Evolutionary conservation across 176 grass and related monocot species (phyloP).

Genomic region (Oryza rufipogon): DNA sequence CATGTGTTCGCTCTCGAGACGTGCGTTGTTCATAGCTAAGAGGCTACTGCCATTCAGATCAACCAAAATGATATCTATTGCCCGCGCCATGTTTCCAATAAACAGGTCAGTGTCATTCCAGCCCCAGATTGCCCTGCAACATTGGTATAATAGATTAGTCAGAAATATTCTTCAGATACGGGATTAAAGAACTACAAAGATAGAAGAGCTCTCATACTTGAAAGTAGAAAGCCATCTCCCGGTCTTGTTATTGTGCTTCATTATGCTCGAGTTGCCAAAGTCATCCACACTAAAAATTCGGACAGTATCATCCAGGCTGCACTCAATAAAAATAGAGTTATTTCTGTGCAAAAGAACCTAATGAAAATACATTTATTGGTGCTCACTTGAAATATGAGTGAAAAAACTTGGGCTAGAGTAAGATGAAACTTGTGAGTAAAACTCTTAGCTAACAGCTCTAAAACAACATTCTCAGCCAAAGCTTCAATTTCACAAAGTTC

Average conservation of each 20-base stretch:
- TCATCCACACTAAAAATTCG: conserved; percentile 41
- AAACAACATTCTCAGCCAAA: not conserved
- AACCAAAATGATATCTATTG: conserved; percentile 55
- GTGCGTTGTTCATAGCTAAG: not conserved
- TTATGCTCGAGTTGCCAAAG: conserved; percentile 15
- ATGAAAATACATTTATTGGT: not conserved
- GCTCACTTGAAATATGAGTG: not conserved
- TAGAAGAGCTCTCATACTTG: conserved; percentile 47
- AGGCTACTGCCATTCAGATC: not conserved
- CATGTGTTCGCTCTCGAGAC: conserved; percentile 54
- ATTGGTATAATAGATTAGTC: too few species aligned
- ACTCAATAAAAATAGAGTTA: conserved; percentile 24
- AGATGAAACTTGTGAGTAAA: too few species aligned
- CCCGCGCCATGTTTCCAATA: conserved; percentile 64
- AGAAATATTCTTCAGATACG: not conserved
- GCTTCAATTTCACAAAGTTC: not conserved
- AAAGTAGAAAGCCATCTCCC: conserved; percentile 67
- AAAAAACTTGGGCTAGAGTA: too few species aligned
- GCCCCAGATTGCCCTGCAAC: conserved; percentile 75
- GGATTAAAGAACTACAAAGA: not conserved
- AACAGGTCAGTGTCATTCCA: conserved; percentile 57
- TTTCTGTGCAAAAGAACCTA: not conserved
- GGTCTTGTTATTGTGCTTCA: conserved; percentile 54
- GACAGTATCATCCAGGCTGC: conserved; percentile 62
- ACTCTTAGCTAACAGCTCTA: too few species aligned